phyloP scores from a whole-genome alignment of 495 filamentous ascomycete species.

The Penicillium dipodomyicola region DNA sequence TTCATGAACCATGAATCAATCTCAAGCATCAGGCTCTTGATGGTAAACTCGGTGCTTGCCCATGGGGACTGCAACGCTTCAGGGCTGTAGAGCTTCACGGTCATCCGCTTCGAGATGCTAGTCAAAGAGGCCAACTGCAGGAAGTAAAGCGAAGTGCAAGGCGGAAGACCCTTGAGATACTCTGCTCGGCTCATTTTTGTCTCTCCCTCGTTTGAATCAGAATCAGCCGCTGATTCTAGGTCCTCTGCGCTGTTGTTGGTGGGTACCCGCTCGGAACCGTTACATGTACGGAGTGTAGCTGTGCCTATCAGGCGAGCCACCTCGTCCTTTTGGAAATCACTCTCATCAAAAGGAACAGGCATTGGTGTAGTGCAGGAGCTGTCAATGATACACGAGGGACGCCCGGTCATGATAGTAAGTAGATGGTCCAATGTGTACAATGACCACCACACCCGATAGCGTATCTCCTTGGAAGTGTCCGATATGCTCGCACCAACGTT shows the following conservation, averaged over 20 bases:
- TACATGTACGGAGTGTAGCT: constrained; percentile 20
- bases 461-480: constrained; percentile 53
- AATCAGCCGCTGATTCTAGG: constrained; percentile 27
- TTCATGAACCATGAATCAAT: constrained; percentile 43
- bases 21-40: constrained; percentile 40
- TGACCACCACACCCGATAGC: constrained; percentile 61
- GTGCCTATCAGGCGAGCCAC: constrained; percentile 34
- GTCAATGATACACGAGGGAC: constrained; percentile 56
- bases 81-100: constrained; percentile 57
- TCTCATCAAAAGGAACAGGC: constrained; percentile 53
- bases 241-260: constrained; percentile 23
- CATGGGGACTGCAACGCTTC: constrained; percentile 50
- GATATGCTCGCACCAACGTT: constrained; percentile 49
- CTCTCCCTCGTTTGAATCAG: constrained; percentile 24
- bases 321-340: constrained; percentile 40
- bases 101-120: constrained; percentile 51
- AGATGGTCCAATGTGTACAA: constrained; percentile 57
- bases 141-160: constrained; percentile 52
- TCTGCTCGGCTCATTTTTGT: constrained; percentile 23
- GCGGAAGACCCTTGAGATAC: constrained; percentile 31
- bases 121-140: constrained; percentile 45
- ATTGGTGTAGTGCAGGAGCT: constrained; percentile 54
- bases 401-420: constrained; percentile 58
- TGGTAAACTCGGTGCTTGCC: constrained; percentile 44
- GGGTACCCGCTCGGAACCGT: constrained; percentile 23